Percentiles rank a stretch among this genome's conserved stretches.
These are phyloP conservation scores for Mucor piriformis DNA, from an alignment of 371 early-diverging fungal genomes.

Conservation along the genomic window DNA sequence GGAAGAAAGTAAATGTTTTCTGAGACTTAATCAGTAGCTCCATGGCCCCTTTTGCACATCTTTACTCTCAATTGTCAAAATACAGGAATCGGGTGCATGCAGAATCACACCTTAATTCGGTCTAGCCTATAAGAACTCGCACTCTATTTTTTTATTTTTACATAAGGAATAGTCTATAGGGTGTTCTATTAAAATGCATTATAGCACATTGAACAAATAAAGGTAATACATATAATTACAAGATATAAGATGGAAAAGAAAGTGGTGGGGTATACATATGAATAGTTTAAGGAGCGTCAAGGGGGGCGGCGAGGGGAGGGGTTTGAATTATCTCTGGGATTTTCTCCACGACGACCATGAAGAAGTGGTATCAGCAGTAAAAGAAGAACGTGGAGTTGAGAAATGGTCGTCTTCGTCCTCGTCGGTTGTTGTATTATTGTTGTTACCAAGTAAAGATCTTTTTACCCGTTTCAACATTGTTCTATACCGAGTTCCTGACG, in stretches of 20 bases:
- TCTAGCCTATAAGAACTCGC: too few relatives aligned
- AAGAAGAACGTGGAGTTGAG: neutral
- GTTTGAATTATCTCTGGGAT: neutral
- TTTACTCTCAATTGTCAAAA: too few relatives aligned
- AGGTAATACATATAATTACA: neutral
- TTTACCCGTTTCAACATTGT: conserved; percentile 25
- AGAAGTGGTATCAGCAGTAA: neutral
- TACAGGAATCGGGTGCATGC: too few relatives aligned
- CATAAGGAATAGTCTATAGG: too few relatives aligned
- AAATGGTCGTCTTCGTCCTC: neutral
- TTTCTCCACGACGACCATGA: neutral
- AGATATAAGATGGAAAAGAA: neutral
- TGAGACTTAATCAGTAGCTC: too few relatives aligned
- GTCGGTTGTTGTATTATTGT: neutral
- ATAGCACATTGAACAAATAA: neutral
- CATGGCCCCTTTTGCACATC: too few relatives aligned
- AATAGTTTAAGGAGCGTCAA: neutral
- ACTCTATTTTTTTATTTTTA: too few relatives aligned
- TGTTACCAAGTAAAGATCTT: conserved; percentile 4
- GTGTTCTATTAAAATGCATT: too few relatives aligned
- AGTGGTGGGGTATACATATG: conserved; percentile 1
- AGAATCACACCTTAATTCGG: too few relatives aligned
- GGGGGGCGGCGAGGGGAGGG: neutral
- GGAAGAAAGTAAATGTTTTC: too few relatives aligned
- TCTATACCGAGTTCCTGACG: conserved; percentile 18